Conservation (phyloP, 2,329 filamentous ascomycete genomes). For the Clonostachys rhizophaga region DNA sequence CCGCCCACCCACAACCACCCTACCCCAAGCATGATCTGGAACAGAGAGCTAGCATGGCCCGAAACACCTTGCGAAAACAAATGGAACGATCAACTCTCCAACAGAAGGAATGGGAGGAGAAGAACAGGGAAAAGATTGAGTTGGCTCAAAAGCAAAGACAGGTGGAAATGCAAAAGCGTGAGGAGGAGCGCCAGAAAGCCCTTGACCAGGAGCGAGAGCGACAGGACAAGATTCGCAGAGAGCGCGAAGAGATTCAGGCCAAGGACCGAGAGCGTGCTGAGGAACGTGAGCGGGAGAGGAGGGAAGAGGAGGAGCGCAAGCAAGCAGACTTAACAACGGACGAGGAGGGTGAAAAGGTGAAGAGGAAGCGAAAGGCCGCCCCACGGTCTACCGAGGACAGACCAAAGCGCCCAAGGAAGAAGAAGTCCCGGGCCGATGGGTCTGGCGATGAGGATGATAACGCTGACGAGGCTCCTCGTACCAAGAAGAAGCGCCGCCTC, state of each 20-base stretch:
- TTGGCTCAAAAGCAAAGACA: constrained; percentile 78
- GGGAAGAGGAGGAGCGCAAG: constrained; percentile 33
- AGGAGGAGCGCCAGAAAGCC: constrained; percentile 67
- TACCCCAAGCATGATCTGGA: constrained; percentile 90
- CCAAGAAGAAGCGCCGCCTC: constrained; percentile 59
- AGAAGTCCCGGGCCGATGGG: constrained; percentile 45
- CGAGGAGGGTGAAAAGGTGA: constrained; percentile 77
- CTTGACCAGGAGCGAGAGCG: constrained; percentile 68
- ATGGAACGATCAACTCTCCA: constrained; percentile 79
- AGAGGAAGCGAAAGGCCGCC: constrained; percentile 65
- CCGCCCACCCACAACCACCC: constrained; percentile 62
- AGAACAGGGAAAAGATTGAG: constrained; percentile 83
- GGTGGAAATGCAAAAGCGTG: constrained; percentile 70
- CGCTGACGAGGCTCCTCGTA: constrained; percentile 38
- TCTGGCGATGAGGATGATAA: constrained; percentile 27
- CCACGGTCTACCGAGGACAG: constrained; percentile 32
- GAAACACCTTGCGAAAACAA: constrained; percentile 90
- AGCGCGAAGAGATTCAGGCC: constrained; percentile 76
- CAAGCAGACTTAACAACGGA: constrained; percentile 78
- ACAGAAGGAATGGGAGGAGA: constrained; percentile 88
- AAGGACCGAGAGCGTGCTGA: constrained; percentile 70
- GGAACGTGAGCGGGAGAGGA: constrained; percentile 67
- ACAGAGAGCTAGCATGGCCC: constrained; percentile 94
- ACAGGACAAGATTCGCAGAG: constrained; percentile 78
- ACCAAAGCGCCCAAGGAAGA: constrained; percentile 44